Evolutionary conservation across 345 rosid species (phyloP), one percentile per base, ranked within the genome.

Genomic region (Cardamine resedifolia): DNA sequence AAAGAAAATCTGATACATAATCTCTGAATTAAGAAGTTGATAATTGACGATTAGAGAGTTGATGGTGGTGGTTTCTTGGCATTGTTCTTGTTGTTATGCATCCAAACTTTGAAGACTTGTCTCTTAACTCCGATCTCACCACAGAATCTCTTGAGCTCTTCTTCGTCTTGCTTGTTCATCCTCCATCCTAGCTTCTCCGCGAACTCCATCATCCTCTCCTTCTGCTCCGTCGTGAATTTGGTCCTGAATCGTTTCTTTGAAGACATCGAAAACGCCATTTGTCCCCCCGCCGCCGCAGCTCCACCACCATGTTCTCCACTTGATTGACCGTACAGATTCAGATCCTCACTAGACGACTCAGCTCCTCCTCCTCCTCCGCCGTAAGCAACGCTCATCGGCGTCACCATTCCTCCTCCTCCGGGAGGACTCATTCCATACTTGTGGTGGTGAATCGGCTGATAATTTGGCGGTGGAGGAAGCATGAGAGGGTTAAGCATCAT

Each of bases 181-280:
- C 91, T 81, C 96, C 96, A 88, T 2, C 90, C 96, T 18, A 90
- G 18, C 55, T 85, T 90, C 73, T 86, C 96, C 0, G 96, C 94
- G 7, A 90, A 85, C 60, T 85, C 94, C 88, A 79, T 50, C 96
- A 90, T 90, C 78, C 72, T 90, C 38, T 84, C 90, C 75, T 90
- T 90, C 79, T 90, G 96, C 15, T 85, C 91, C 58, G 68, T 78
- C 26, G 84, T 84, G 48, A 90, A 90, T 26, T 90, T 90, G 0
- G 96, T 90, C 39, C 96, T 58, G 19, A 77, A 83, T 15, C 96
- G 34, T 56, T 75, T 75, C 81, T 88, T 90, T 75, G 87, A 85
- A 1, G 90, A 86, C 75, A 84, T 47, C 3, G 77, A 83, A 56
- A 65, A 88, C 53, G 82, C 80, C 27, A 88, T 86, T 3, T 82